These are phyloP conservation scores for Trichophyton equinum DNA, from an alignment of 2,329 filamentous ascomycete species.

Conservation along the genomic window DNA sequence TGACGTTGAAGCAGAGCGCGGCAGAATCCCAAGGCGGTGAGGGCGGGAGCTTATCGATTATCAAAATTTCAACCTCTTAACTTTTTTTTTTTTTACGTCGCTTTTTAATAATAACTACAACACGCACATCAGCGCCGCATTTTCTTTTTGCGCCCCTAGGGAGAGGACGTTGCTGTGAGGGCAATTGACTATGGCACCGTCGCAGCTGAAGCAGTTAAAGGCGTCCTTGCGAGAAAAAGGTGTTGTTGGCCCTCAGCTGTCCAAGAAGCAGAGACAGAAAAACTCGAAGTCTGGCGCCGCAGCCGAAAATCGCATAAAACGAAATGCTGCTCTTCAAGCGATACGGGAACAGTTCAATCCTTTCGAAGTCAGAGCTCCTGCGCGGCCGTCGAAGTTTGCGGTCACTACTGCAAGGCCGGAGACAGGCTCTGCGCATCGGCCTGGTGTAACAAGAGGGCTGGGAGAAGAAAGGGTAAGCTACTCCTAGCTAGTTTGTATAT, in stretches of 20 bases:
- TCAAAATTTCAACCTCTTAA: background rate
- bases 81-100: background rate
- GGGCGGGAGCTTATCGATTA: background rate
- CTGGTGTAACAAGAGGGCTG: conserved; percentile 69
- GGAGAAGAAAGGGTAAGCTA: conserved; percentile 64
- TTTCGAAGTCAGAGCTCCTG: conserved; percentile 78
- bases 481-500: conserved; percentile 6
- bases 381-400: conserved; percentile 70
- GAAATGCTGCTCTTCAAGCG: conserved; percentile 62
- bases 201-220: conserved; percentile 92
- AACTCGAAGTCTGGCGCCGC: conserved; percentile 53
- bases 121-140: background rate
- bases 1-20: background rate
- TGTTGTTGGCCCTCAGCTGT: conserved; percentile 80
- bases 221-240: conserved; percentile 79
- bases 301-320: conserved; percentile 62
- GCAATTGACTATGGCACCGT: conserved; percentile 62
- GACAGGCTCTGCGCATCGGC: conserved; percentile 52
- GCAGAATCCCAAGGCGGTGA: conserved; percentile 3
- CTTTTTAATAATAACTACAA: background rate
- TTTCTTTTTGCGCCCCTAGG: background rate
- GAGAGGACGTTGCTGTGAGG: background rate
- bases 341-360: conserved; percentile 97
- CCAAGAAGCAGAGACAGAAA: conserved; percentile 84
- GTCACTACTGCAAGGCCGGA: conserved; percentile 53